These are phyloP conservation scores for Tricholoma sp. DNA, from an alignment of 768 basidiomycete species.

Conservation along the genomic window DNA sequence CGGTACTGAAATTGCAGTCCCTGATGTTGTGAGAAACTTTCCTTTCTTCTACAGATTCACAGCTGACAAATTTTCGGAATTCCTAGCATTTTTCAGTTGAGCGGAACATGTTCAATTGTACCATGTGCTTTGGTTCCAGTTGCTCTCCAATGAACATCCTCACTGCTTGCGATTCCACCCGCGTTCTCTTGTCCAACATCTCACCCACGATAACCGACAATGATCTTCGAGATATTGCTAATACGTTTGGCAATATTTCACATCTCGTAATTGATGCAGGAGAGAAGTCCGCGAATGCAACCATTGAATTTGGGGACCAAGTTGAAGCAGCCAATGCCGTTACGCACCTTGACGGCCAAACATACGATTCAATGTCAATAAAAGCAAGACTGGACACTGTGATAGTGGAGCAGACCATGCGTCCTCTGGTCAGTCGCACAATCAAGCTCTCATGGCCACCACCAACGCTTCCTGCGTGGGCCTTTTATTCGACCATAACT, in stretches of 20 bases:
- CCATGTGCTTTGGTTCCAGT: conserved; percentile 25
- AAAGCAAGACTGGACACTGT: conserved; percentile 23
- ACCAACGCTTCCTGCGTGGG: conserved; percentile 39
- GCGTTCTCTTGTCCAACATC: conserved; percentile 36
- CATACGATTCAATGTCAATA: conserved; percentile 20
- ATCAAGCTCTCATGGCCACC: conserved; percentile 43
- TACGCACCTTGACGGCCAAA: conserved; percentile 25
- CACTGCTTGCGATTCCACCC: conserved; percentile 31
- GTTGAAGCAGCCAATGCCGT: conserved; percentile 29
- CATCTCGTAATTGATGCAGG: conserved; percentile 17
- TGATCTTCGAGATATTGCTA: conserved; percentile 28
- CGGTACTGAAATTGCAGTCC: neutral
- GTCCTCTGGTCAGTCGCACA: conserved; percentile 18
- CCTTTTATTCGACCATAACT: conserved; percentile 36
- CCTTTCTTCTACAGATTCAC: neutral
- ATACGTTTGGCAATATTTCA: conserved; percentile 25
- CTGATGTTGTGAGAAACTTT: neutral
- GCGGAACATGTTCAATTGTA: conserved; percentile 20
- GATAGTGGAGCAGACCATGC: conserved; percentile 10
- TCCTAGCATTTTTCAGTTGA: conserved; percentile 12
- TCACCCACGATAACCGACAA: conserved; percentile 23
- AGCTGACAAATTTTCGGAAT: neutral
- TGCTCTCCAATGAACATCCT: conserved; percentile 25
- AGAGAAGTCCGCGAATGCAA: conserved; percentile 14
- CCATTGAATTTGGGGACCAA: conserved; percentile 25